These are phyloP conservation scores for Phialophora expanda DNA, from an alignment of 2,329 filamentous ascomycete genomes.

Conservation along the genomic window DNA sequence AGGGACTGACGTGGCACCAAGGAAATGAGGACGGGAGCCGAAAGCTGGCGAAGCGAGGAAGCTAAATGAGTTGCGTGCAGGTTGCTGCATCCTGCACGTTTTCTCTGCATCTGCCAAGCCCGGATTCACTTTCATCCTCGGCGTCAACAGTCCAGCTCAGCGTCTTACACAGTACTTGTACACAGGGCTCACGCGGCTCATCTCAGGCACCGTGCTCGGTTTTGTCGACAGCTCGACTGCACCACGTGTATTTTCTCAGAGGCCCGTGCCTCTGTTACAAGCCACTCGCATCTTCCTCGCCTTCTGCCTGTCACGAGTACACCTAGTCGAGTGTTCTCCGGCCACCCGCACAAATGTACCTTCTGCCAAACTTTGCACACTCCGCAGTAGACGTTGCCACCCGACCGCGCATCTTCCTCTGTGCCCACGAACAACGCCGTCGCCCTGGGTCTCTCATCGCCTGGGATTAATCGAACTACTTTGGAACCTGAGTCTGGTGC, in stretches of 20 bases:
- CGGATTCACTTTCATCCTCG: not conserved
- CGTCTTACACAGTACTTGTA: not conserved
- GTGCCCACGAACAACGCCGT: not conserved
- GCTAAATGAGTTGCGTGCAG: constrained; percentile 18
- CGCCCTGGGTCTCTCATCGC: not conserved
- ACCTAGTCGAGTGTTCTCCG: not conserved
- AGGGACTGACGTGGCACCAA: constrained; percentile 30
- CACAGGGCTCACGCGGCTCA: not conserved
- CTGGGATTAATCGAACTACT: not conserved
- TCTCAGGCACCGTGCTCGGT: not conserved
- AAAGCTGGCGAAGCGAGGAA: constrained; percentile 12
- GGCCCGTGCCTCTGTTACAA: not conserved
- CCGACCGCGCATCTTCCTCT: too few relatives aligned
- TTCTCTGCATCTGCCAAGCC: constrained; percentile 1
- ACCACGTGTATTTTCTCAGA: not conserved
- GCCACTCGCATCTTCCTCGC: not conserved
- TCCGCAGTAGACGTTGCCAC: not conserved
- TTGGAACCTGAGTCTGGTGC: not conserved
- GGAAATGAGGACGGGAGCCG: constrained; percentile 9
- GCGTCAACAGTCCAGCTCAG: not conserved
- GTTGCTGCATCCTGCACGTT: constrained; percentile 1
- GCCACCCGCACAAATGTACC: not conserved
- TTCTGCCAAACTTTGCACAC: not conserved
- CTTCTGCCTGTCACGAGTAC: not conserved
- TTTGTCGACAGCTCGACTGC: not conserved